A percentile compares a stretch with the other conserved stretches of the same genome.
phyloP scores from a whole-genome alignment of 176 grass and related monocot species.

The Eremochloa ophiuroides region DNA sequence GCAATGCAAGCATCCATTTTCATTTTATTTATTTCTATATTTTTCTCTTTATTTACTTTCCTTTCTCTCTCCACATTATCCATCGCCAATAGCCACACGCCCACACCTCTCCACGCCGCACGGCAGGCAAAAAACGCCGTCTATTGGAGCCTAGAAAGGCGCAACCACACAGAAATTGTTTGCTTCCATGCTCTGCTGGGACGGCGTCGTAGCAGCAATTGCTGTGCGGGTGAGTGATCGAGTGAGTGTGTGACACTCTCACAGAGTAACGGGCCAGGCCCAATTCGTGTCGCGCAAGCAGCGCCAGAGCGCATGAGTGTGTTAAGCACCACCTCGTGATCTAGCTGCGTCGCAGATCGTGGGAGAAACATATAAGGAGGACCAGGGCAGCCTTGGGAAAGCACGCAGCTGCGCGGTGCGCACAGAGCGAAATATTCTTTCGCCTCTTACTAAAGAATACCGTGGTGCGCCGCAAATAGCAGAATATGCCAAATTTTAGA shows the following conservation, averaged over 20 bases:
- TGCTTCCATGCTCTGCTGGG: no score
- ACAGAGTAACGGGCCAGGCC: not conserved
- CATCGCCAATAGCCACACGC: no score
- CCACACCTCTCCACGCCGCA: no score
- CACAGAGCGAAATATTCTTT: conserved; percentile 58
- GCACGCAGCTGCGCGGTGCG: conserved; percentile 50
- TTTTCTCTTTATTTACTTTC: no score
- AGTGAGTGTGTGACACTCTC: no score
- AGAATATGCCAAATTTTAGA: conserved; percentile 36
- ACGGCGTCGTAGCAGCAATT: not conserved
- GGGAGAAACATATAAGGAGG: not conserved
- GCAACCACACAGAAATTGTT: no score
- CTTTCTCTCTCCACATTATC: no score
- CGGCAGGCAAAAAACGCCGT: no score
- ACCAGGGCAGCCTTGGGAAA: accelerated
- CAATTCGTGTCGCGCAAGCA: not conserved
- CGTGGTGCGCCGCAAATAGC: conserved; percentile 34
- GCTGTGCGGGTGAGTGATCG: no score
- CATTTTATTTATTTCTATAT: no score
- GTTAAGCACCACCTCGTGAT: conserved; percentile 6
- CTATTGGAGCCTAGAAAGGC: no score
- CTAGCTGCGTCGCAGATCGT: accelerated
- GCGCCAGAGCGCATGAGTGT: not conserved
- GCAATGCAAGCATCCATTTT: no score
- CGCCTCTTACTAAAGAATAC: conserved; percentile 70